These are phyloP conservation scores for Oryza meyeriana DNA, from an alignment of 176 grass and related monocot species.

Conservation along the genomic window DNA sequence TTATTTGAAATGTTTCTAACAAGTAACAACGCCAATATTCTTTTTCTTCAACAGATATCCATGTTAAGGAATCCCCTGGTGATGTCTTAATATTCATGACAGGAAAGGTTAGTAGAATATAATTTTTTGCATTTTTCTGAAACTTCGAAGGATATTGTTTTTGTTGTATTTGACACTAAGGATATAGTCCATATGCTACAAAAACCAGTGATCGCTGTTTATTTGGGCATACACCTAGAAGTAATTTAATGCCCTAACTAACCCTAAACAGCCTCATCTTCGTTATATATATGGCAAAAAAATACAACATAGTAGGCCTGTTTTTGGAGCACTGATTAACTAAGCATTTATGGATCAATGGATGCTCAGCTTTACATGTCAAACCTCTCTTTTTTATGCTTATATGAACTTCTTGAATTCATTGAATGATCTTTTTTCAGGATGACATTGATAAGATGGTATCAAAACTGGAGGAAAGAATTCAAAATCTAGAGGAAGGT, in stretches of 20 bases:
- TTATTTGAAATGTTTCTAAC: constrained; percentile 12
- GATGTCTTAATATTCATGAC: constrained; percentile 99
- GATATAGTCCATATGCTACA: neutral
- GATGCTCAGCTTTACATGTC: neutral
- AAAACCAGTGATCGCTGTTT: neutral
- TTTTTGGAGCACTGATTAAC: neutral
- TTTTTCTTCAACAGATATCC: constrained; percentile 70
- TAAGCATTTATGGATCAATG: neutral
- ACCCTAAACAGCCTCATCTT: neutral
- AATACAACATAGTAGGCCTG: neutral
- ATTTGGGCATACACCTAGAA: neutral
- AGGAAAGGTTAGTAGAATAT: constrained; percentile 68
- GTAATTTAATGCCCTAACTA: neutral
- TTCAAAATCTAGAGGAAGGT: constrained; percentile 93
- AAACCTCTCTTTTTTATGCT: neutral
- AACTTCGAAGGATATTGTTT: constrained; percentile 18
- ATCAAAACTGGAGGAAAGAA: constrained; percentile 73
- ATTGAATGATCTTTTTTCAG: constrained; percentile 44
- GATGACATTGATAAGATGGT: constrained; percentile 99
- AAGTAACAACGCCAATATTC: neutral
- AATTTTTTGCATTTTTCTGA: neutral
- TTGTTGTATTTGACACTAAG: neutral
- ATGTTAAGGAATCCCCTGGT: constrained; percentile 71
- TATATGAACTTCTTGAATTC: constrained; percentile 11
- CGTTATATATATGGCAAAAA: neutral